Evolutionary conservation across 2,329 filamentous ascomycete species (phyloP).

Genomic region (Xylariaceae sp.): DNA sequence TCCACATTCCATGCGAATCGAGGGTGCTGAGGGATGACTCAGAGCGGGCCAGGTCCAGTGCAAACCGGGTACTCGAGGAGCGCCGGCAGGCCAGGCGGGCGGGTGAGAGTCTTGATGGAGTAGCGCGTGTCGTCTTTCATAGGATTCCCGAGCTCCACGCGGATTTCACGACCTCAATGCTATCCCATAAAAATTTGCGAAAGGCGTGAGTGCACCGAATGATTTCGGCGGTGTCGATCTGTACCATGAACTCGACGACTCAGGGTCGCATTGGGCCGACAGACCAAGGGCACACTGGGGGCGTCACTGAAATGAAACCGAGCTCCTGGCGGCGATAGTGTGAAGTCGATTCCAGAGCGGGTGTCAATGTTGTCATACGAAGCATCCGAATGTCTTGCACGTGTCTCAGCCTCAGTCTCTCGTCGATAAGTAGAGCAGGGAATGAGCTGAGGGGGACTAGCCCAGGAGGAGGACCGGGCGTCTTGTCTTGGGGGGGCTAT

Average conservation of each 20-base stretch:
- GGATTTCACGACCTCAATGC: conserved; percentile 4
- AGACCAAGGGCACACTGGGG: conserved; percentile 5
- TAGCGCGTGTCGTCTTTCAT: conserved; percentile 2
- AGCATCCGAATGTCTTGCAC: conserved; percentile 20
- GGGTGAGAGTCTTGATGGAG: conserved; percentile 6
- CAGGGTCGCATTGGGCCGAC: not conserved
- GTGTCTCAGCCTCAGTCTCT: conserved; percentile 24
- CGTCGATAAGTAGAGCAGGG: conserved; percentile 2
- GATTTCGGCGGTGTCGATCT: not conserved
- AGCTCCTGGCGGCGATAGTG: not conserved
- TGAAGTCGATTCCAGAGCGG: conserved; percentile 3
- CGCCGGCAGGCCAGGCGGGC: conserved; percentile 12
- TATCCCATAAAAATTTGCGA: not conserved
- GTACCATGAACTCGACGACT: conserved; percentile 6
- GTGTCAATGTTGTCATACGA: conserved; percentile 13
- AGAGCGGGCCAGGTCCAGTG: conserved; percentile 2
- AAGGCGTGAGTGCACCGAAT: not conserved
- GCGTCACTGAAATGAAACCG: not conserved
- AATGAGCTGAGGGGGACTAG: not conserved
- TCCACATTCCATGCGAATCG: conserved; percentile 15
- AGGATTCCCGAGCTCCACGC: not conserved
- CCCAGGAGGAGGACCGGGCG: not conserved
- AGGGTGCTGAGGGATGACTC: conserved; percentile 6
- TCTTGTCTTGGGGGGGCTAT: not conserved
- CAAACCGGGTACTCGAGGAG: conserved; percentile 1